Evolutionary conservation across 768 basidiomycete species (phyloP), one percentile per base, ranked within the genome.

Genomic region (Serendipita vermifera): DNA sequence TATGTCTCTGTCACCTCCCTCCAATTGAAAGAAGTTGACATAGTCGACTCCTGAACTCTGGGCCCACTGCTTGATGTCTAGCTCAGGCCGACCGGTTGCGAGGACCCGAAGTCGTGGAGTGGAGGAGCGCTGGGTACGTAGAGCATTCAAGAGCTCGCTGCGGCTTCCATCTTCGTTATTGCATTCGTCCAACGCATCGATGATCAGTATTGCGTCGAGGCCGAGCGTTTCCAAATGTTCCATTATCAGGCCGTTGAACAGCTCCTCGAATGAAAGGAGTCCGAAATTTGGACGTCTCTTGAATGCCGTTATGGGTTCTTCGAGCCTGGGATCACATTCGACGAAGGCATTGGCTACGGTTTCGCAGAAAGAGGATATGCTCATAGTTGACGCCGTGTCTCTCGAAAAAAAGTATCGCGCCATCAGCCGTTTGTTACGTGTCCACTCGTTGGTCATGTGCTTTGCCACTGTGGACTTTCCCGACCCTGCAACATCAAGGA

Each of bases 141-240:
- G 5, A 5, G 39, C 15, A 1, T n/a, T n/a, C 6, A 41, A n/a
- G 17, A 41, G 39, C 6, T n/a, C 9, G 6, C 26, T 26, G 17
- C 39, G 5, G 5, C 26, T 26, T 9, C 39, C 39, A 2, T 41
- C 6, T 9, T n/a, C 15, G 15, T 41, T n/a, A n/a, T 41, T 26
- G 39, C 39, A 41, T 41, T 41, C 39, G 39, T 41, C 39, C 15
- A 41, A n/a, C 9, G 39, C 39, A n/a, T 41, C 39, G 15, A 41
- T 41, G 15, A 41, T 41, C 6, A 41, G 39, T 17, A 41, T 41
- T 6, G 39, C 39, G 6, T n/a, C 17, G 17, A 17, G 39, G 26
- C 26, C 15, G 15, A 41, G 6, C 2, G 39, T n/a, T 3, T 41
- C 26, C 39, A 41, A n/a, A 7, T 17, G 39, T 9, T 41, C 39